Conservation (phyloP, 305 asterid genomes). For the Fraxinus paxiana region DNA sequence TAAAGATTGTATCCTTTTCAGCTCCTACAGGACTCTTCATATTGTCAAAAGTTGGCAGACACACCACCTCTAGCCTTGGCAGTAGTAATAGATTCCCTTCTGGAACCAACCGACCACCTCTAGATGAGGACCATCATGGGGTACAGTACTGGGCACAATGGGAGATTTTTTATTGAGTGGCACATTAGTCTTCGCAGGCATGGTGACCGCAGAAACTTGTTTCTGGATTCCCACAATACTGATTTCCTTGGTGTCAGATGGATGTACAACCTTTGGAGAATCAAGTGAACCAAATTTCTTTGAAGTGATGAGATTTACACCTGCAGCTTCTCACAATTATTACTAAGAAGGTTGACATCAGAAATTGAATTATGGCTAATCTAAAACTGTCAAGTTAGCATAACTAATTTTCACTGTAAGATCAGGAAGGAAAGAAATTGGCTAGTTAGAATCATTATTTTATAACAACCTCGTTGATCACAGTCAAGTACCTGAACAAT, state of each 20-base stretch:
- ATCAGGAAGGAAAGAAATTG: background rate
- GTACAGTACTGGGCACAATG: conserved; percentile 55
- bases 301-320: conserved; percentile 51
- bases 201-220: conserved; percentile 44
- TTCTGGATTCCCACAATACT: conserved; percentile 44
- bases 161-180: conserved; percentile 48
- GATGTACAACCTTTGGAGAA: conserved; percentile 42
- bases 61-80: conserved; percentile 37
- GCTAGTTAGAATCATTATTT: background rate
- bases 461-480: background rate
- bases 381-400: background rate
- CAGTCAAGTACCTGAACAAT: background rate
- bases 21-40: conserved; percentile 26
- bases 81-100: conserved; percentile 42
- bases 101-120: conserved; percentile 32
- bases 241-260: conserved; percentile 52
- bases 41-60: conserved; percentile 37
- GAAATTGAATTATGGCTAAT: background rate
- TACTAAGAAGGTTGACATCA: conserved; percentile 4
- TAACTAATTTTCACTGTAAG: background rate
- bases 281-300: conserved; percentile 41
- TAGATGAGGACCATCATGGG: conserved; percentile 58
- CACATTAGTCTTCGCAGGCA: conserved; percentile 43
- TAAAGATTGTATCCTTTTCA: conserved; percentile 39
- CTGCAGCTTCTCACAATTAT: conserved; percentile 50